Percentiles rank a stretch among this genome's conserved stretches.
These are phyloP conservation scores for Rusavskia elegans DNA, from an alignment of 495 filamentous ascomycete species.

Conservation along the genomic window DNA sequence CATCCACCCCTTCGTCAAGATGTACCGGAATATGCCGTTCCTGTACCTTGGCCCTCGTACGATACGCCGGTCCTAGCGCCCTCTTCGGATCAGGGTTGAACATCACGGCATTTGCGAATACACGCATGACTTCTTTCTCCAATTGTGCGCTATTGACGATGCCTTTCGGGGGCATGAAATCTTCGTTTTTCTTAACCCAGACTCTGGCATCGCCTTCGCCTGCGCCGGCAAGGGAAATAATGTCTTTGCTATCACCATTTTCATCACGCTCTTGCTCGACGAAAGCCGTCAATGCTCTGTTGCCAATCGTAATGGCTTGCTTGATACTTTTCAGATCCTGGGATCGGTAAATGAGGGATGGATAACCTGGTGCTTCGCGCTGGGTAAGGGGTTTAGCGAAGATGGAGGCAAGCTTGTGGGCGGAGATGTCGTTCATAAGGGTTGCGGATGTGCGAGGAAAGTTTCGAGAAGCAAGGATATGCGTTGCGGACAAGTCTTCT, in stretches of 20 bases:
- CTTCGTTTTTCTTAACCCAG: slow-evolving; percentile 27
- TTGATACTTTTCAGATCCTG: slow-evolving; percentile 83
- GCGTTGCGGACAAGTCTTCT: slow-evolving; percentile 27
- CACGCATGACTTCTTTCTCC: slow-evolving; percentile 89
- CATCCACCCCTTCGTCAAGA: slow-evolving; percentile 17
- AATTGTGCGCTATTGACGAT: slow-evolving; percentile 92
- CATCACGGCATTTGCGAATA: slow-evolving; percentile 97
- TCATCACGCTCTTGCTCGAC: slow-evolving; percentile 14
- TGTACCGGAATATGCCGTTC: slow-evolving; percentile 9
- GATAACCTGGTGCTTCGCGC: slow-evolving; percentile 74
- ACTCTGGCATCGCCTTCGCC: slow-evolving; percentile 34
- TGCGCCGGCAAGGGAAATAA: slow-evolving; percentile 19
- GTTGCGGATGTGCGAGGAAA: slow-evolving; percentile 64
- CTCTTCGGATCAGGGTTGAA: slow-evolving; percentile 66
- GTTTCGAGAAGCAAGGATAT: slow-evolving; percentile 55
- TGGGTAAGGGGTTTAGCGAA: slow-evolving; percentile 76
- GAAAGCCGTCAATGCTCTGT: slow-evolving; percentile 46
- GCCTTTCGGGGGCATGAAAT: slow-evolving; percentile 69
- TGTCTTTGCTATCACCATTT: slow-evolving; percentile 21
- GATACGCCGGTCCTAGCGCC: slow-evolving; percentile 43
- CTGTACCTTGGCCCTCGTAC: slow-evolving; percentile 17
- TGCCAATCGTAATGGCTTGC: slow-evolving; percentile 59
- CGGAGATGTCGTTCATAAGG: slow-evolving; percentile 70
- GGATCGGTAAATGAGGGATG: slow-evolving; percentile 67
- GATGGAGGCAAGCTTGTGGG: slow-evolving; percentile 75